A percentile compares a stretch with the other conserved stretches of the same genome.
Conservation (phyloP, 2,329 filamentous ascomycete species). For the Venturia aucupariae region DNA sequence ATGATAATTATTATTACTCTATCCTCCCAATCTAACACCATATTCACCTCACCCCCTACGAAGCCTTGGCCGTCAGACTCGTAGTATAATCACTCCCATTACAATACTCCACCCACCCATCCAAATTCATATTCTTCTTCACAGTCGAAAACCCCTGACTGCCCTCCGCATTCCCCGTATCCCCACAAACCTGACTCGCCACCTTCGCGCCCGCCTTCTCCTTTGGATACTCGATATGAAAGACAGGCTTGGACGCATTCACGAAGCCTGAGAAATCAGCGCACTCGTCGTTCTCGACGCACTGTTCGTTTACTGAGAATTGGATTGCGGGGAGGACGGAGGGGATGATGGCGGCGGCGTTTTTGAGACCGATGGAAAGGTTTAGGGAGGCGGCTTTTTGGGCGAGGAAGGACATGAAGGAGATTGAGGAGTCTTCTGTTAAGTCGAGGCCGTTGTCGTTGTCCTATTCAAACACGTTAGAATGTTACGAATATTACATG, state of each 20-base stretch:
- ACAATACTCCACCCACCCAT: slow-evolving; percentile 55
- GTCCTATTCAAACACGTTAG: slow-evolving; percentile 20
- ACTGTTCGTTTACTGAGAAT: slow-evolving; percentile 64
- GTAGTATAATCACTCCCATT: slow-evolving; percentile 16
- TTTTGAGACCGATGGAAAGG: slow-evolving; percentile 60
- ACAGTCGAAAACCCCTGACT: slow-evolving; percentile 47
- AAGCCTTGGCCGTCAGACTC: background rate
- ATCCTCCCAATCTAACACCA: background rate
- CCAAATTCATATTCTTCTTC: slow-evolving; percentile 55
- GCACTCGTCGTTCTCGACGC: slow-evolving; percentile 53
- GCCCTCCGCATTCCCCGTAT: slow-evolving; percentile 21
- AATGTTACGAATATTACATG: background rate
- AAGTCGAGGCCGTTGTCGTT: slow-evolving; percentile 57
- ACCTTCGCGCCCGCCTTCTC: slow-evolving; percentile 20
- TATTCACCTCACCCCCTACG: background rate
- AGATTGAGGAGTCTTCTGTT: slow-evolving; percentile 46
- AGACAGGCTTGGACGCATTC: slow-evolving; percentile 22
- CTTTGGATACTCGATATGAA: slow-evolving; percentile 31
- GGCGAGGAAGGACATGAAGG: slow-evolving; percentile 53
- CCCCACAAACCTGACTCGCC: background rate
- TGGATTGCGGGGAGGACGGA: slow-evolving; percentile 44
- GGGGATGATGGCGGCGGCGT: slow-evolving; percentile 51
- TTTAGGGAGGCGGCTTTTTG: slow-evolving; percentile 43
- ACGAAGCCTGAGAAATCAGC: slow-evolving; percentile 49
- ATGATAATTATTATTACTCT: background rate